Conservation (phyloP, 2,329 filamentous ascomycete species). For the Fusarium aywerte region DNA sequence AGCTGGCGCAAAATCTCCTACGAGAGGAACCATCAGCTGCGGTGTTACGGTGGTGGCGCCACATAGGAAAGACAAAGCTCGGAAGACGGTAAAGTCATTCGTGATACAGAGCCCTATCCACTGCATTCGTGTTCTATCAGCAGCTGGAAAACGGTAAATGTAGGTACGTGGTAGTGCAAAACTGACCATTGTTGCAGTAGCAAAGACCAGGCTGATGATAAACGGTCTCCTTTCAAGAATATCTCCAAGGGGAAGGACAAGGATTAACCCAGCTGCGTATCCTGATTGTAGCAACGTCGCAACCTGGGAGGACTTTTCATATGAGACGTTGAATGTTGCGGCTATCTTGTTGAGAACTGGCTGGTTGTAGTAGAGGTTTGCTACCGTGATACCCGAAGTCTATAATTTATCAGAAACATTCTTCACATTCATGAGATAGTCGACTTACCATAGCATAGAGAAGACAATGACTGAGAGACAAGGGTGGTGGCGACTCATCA, state of each 20-base stretch:
- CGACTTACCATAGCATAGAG: conserved; percentile 71
- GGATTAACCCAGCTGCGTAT: conserved; percentile 77
- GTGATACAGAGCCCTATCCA: conserved; percentile 80
- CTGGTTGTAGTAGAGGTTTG: conserved; percentile 85
- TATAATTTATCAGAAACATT: conserved; percentile 44
- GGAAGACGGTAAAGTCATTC: conserved; percentile 70
- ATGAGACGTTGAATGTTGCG: conserved; percentile 73
- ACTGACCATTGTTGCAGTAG: conserved; percentile 74
- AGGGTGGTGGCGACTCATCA: conserved; percentile 71
- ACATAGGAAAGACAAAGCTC: conserved; percentile 76
- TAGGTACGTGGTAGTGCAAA: rapidly evolving
- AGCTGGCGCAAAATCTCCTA: conserved; percentile 79
- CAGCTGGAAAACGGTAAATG: not conserved
- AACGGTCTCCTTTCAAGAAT: conserved; percentile 74
- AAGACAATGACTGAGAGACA: conserved; percentile 75
- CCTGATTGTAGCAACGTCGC: conserved; percentile 83
- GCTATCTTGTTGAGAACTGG: conserved; percentile 82
- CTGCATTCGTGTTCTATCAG: conserved; percentile 42
- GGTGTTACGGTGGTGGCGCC: conserved; percentile 85
- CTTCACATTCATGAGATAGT: rapidly evolving
- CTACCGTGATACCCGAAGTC: conserved; percentile 74
- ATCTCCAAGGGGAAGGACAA: conserved; percentile 81
- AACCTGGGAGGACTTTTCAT: conserved; percentile 73
- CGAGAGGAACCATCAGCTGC: conserved; percentile 81
- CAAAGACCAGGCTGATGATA: conserved; percentile 72